Evolutionary conservation across 352 stramenopile genomes (phyloP).

Genomic region (Phytophthora capsici): DNA sequence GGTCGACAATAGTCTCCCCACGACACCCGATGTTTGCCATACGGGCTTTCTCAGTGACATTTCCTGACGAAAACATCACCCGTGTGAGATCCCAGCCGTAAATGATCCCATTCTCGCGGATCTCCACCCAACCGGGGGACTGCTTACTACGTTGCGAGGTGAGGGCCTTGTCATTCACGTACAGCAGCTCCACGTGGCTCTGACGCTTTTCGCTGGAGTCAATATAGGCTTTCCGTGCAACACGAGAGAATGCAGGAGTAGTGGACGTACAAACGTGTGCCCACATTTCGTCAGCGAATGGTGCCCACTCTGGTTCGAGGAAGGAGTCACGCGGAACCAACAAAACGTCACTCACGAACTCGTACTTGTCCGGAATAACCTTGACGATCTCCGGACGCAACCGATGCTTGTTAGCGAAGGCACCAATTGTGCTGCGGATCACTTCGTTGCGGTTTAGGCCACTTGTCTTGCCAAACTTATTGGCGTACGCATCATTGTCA

Average conservation of each 20-base stretch:
- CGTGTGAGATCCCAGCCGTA: conserved; percentile 96
- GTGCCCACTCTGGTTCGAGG: conserved; percentile 56
- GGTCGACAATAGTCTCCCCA: conserved; percentile 93
- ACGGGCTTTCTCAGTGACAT: conserved; percentile 96
- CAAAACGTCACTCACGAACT: conserved; percentile 82
- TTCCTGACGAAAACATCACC: conserved; percentile 98
- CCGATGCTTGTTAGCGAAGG: conserved; percentile 58
- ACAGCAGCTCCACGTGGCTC: conserved; percentile 78
- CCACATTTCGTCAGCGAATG: conserved; percentile 73
- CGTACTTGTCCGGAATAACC: conserved; percentile 68
- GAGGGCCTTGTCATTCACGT: conserved; percentile 53
- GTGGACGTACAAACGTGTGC: conserved; percentile 59
- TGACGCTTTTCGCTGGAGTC: conserved; percentile 81
- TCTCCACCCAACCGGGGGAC: conserved; percentile 77
- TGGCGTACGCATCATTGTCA: conserved; percentile 70
- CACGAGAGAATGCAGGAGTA: conserved; percentile 62
- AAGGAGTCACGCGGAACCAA: conserved; percentile 75
- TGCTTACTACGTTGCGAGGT: conserved; percentile 42
- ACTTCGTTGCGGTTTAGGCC: conserved; percentile 80
- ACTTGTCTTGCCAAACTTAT: conserved; percentile 79
- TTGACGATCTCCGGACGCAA: conserved; percentile 43
- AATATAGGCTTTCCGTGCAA: conserved; percentile 85
- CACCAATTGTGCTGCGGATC: conserved; percentile 59
- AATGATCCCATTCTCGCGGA: conserved; percentile 93
- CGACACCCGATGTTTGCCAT: conserved; percentile 89